A percentile compares a stretch with the other conserved stretches of the same genome.
These are phyloP conservation scores for Boletus tomentosulus DNA, from an alignment of 768 basidiomycete species.

Conservation along the genomic window DNA sequence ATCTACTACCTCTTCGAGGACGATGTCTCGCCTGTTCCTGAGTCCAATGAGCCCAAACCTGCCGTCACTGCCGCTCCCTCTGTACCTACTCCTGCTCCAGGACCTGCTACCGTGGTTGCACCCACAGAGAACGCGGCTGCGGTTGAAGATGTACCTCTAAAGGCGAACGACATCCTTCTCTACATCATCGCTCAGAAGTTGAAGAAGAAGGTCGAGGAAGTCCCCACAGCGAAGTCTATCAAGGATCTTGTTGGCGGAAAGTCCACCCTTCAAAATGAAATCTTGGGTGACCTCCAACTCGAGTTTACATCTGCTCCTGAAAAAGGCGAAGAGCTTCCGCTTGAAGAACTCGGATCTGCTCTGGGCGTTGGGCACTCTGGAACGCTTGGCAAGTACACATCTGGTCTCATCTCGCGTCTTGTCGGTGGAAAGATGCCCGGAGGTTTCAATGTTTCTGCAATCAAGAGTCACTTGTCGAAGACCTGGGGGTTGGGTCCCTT, in stretches of 20 bases:
- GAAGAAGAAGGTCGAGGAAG: conserved; percentile 89
- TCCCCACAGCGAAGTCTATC: conserved; percentile 90
- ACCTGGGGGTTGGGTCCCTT: conserved; percentile 92
- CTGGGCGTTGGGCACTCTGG: conserved; percentile 79
- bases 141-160: conserved; percentile 88
- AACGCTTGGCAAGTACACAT: conserved; percentile 90
- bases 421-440: conserved; percentile 98
- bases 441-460: conserved; percentile 91
- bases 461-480: conserved; percentile 86
- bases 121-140: conserved; percentile 62
- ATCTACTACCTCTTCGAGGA: conserved; percentile 99
- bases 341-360: conserved; percentile 91
- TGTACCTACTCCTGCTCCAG: conserved; percentile 37
- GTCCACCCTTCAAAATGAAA: conserved; percentile 98
- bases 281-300: conserved; percentile 92
- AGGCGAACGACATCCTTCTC: conserved; percentile 82
- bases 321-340: conserved; percentile 95
- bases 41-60: conserved; percentile 30
- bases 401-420: conserved; percentile 84
- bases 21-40: conserved; percentile 41
- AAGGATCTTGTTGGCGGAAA: conserved; percentile 99
- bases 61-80: conserved; percentile 38
- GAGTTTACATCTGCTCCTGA: conserved; percentile 95
- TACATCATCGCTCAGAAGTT: conserved; percentile 95
- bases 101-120: conserved; percentile 41